Evolutionary conservation across 2,329 filamentous ascomycete genomes (phyloP).

Genomic region (Alternaria sp.): DNA sequence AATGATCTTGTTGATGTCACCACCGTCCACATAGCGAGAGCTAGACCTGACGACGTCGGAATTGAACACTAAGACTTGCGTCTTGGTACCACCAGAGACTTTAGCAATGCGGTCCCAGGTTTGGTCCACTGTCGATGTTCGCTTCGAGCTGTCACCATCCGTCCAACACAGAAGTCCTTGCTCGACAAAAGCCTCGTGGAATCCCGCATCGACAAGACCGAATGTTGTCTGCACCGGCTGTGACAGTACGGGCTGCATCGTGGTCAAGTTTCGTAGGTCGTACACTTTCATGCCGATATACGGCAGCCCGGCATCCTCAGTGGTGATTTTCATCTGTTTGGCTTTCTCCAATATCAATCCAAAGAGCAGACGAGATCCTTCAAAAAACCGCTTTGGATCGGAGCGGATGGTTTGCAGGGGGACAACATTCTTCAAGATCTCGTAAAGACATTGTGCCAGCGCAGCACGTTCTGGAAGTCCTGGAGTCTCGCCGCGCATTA

Average conservation of each 20-base stretch:
- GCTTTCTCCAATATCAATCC: neutral
- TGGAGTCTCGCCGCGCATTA: neutral
- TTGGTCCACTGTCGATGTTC: too few species aligned
- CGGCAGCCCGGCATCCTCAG: fast-evolving
- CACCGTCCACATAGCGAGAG: neutral
- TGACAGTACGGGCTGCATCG: neutral
- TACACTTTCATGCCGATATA: neutral
- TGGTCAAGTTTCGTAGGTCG: neutral
- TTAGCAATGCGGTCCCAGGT: neutral
- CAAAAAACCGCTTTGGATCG: neutral
- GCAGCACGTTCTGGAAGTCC: neutral
- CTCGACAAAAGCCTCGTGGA: neutral
- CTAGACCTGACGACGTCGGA: neutral
- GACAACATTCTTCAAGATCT: neutral
- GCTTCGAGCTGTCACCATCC: neutral
- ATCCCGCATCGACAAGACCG: neutral
- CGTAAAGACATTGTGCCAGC: neutral
- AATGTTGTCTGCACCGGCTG: neutral
- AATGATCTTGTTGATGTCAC: neutral
- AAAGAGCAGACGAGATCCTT: neutral
- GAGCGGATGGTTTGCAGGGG: neutral
- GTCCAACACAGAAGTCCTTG: neutral
- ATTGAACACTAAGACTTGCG: neutral
- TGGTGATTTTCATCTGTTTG: neutral
- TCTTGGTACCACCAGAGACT: neutral